phyloP scores from a whole-genome alignment of 2,329 filamentous ascomycete genomes.

The Pyrenochaeta sp. region DNA sequence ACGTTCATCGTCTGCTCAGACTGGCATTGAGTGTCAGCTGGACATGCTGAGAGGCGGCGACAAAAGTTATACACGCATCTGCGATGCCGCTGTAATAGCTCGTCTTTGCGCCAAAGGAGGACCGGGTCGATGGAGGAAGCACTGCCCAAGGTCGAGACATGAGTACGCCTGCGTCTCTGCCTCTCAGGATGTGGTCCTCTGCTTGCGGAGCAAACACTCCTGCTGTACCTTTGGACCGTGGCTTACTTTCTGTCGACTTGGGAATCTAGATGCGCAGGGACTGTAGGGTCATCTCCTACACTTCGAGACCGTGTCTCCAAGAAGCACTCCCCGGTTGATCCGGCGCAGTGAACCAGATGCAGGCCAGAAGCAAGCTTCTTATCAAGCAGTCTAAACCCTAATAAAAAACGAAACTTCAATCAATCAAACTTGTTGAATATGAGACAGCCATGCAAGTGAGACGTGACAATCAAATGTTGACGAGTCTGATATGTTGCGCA shows the following conservation, averaged over 20 bases:
- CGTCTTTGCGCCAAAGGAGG: conserved; percentile 35
- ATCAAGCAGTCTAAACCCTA: conserved; percentile 47
- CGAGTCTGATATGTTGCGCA: not conserved
- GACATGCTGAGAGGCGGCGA: conserved; percentile 48
- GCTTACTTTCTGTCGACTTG: conserved; percentile 26
- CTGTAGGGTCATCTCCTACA: conserved; percentile 65
- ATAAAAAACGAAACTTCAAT: conserved; percentile 45
- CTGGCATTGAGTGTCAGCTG: conserved; percentile 52
- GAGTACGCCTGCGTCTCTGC: conserved; percentile 39
- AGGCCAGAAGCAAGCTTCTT: conserved; percentile 56
- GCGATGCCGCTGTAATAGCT: conserved; percentile 48
- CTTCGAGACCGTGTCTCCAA: conserved; percentile 56
- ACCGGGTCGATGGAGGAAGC: conserved; percentile 15
- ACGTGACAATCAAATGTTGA: not conserved
- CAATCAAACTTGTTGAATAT: conserved; percentile 1
- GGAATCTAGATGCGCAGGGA: conserved; percentile 27
- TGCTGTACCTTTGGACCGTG: conserved; percentile 48
- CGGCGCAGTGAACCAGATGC: conserved; percentile 61
- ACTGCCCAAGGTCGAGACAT: conserved; percentile 35
- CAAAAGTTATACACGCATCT: conserved; percentile 52
- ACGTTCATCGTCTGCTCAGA: conserved; percentile 43
- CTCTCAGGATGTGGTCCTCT: conserved; percentile 46
- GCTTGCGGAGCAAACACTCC: conserved; percentile 49
- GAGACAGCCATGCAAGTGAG: not conserved
- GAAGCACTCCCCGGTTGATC: conserved; percentile 44